Evolutionary conservation across 1,284 basidiomycete genomes (phyloP).

Genomic region (Cerrena zonata): DNA sequence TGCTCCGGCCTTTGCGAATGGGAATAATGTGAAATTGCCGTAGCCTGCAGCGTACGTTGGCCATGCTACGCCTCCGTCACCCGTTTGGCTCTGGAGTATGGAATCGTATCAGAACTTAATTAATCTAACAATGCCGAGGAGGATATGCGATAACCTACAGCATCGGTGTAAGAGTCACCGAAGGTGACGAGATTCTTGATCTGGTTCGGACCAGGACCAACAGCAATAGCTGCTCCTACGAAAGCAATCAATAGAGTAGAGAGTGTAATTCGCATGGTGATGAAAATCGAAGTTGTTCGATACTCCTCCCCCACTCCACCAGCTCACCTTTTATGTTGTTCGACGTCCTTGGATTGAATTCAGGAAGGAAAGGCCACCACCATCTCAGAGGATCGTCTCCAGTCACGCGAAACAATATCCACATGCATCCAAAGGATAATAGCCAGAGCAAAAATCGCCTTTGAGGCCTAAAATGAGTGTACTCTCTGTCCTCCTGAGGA

Average conservation of each 20-base stretch:
- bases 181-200: slow-evolving; percentile 42
- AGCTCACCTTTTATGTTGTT: neutral
- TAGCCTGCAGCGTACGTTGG: slow-evolving; percentile 38
- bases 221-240: neutral
- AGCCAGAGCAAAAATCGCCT: neutral
- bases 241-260: neutral
- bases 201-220: slow-evolving; percentile 25
- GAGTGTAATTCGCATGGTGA: neutral
- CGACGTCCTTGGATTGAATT: neutral
- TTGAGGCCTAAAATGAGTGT: neutral
- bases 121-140: neutral
- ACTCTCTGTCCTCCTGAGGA: neutral
- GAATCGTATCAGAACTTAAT: neutral
- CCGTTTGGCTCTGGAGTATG: slow-evolving; percentile 17
- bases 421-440: neutral
- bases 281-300: neutral
- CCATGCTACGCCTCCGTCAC: slow-evolving; percentile 37
- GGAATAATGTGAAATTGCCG: slow-evolving; percentile 33
- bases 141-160: slow-evolving; percentile 14
- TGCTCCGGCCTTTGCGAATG: slow-evolving; percentile 39
- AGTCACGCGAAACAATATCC: neutral
- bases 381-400: neutral
- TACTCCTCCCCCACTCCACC: neutral
- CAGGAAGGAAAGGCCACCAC: neutral
- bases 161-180: slow-evolving; percentile 44